Evolutionary conservation across 768 basidiomycete genomes (phyloP).

Genomic region (Mycena kentingensis): DNA sequence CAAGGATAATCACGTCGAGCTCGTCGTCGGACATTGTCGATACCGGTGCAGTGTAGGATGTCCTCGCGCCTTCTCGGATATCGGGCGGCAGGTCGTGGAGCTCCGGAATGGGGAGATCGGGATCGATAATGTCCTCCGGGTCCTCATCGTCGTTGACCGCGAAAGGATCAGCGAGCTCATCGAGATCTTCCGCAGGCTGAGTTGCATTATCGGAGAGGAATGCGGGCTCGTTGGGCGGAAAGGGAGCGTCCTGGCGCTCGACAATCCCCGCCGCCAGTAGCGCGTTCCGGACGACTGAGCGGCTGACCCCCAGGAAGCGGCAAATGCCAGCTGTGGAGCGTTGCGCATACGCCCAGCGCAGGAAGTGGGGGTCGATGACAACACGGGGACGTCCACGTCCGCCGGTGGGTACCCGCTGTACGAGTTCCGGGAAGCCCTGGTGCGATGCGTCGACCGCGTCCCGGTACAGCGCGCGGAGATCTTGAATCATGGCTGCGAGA

Average conservation of each 20-base stretch:
- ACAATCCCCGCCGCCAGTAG: slow-evolving; percentile 26
- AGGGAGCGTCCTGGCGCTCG: slow-evolving; percentile 22
- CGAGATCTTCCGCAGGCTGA: background rate
- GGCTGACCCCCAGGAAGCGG: slow-evolving; percentile 15
- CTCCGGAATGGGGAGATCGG: slow-evolving; percentile 11
- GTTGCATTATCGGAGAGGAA: background rate
- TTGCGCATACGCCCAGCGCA: slow-evolving; percentile 21
- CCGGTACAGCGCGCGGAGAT: background rate
- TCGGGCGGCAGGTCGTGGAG: slow-evolving; percentile 23
- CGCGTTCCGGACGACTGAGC: slow-evolving; percentile 20
- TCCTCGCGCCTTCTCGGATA: background rate
- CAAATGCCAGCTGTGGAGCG: slow-evolving; percentile 19
- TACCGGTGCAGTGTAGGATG: background rate
- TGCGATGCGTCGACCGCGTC: background rate
- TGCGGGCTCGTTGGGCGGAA: background rate
- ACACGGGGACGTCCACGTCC: slow-evolving; percentile 28
- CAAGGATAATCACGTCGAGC: background rate
- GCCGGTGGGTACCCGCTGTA: slow-evolving; percentile 9
- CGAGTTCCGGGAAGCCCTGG: background rate
- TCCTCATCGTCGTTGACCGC: background rate
- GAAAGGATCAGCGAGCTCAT: slow-evolving; percentile 4
- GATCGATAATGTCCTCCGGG: slow-evolving; percentile 1
- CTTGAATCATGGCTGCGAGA: background rate
- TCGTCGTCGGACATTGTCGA: background rate
- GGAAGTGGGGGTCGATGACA: slow-evolving; percentile 28